Evolutionary conservation across 2,329 filamentous ascomycete genomes (phyloP), one percentile per base, ranked within the genome.

Genomic region (Trichoderma cornu-damae): DNA sequence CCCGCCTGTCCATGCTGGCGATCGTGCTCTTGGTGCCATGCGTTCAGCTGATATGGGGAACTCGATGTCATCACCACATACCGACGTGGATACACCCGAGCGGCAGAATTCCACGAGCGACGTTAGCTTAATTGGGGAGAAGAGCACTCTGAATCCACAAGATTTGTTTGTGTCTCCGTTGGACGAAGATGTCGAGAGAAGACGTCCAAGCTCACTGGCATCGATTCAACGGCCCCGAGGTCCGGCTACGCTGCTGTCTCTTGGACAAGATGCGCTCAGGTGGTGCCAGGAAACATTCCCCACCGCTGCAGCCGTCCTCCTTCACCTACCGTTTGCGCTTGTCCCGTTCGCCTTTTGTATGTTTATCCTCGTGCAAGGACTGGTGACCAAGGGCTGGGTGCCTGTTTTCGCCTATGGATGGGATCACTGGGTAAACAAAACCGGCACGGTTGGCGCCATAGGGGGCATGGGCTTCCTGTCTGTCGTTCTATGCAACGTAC

Each of bases 331-430:
- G 0, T 81, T 87, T 53, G 79, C 84, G 0, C 77, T 90, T 0
- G 76, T 90, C 0, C 87, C 87, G 0, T 90, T 90, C 64, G 83
- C 86, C 0, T 84, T 90, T 57, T 77, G 80, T 60, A 90, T 90
- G 87, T 90, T 90, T 60, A 78, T 90, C 8, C 78, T 90, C 0
- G 87, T 90, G 0, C 86, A 90, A 65, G 86, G 80, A 0, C 71
- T 90, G 1, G 86, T 88, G 0, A 88, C 84, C 0, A 89, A 87
- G 61, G 87, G 87, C 9, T 90, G 87, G 87, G 83, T 90, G 0
- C 79, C 80, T 0, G 84, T 89, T 0, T 90, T 90, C 63, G 87
- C 86, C 0, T 77, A 87, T 50, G 87, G 86, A 1, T 90, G 87
- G 87, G 80, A 88, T 58, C 82, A 86, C 50, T 89, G 86, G 86